phyloP scores from a whole-genome alignment of 2,329 filamentous ascomycete species.

The Paramyrothecium roridum region DNA sequence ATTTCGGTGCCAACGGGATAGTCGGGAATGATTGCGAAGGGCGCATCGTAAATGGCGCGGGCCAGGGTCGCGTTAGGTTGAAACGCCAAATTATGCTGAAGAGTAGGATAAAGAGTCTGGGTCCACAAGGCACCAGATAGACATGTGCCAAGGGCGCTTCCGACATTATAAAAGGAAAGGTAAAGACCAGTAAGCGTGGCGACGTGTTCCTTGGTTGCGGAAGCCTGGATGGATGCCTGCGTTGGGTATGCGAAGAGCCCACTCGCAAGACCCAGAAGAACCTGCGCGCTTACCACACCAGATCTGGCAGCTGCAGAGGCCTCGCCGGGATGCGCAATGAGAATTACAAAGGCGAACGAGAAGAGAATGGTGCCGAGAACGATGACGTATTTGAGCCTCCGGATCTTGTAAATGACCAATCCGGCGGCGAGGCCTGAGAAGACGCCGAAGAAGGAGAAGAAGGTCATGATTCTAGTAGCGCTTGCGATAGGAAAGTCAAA shows the following conservation, averaged over 20 bases:
- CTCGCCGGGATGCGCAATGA: constrained; percentile 54
- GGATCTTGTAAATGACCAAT: constrained; percentile 46
- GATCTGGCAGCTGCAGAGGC: constrained; percentile 33
- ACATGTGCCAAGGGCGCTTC: constrained; percentile 36
- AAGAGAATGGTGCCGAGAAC: constrained; percentile 53
- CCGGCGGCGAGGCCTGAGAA: constrained; percentile 51
- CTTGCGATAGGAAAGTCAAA: constrained; percentile 53
- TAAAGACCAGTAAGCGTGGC: constrained; percentile 35
- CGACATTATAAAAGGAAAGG: constrained; percentile 38
- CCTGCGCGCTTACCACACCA: constrained; percentile 53
- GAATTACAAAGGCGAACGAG: constrained; percentile 51
- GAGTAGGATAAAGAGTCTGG: constrained; percentile 29
- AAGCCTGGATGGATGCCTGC: constrained; percentile 36
- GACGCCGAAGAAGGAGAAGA: constrained; percentile 53
- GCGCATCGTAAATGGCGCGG: constrained; percentile 30
- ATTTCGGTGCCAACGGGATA: constrained; percentile 41
- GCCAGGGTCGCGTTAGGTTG: constrained; percentile 31
- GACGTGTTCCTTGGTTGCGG: constrained; percentile 31
- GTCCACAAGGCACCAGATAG: constrained; percentile 40
- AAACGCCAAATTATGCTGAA: constrained; percentile 28
- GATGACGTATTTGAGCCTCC: constrained; percentile 57
- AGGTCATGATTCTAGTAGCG: constrained; percentile 53
- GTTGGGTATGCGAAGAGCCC: constrained; percentile 50
- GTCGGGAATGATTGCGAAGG: constrained; percentile 25
- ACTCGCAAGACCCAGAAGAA: constrained; percentile 55